These are phyloP conservation scores for Porpolomopsis calyptriformis DNA, from an alignment of 768 basidiomycete species.

Conservation along the genomic window DNA sequence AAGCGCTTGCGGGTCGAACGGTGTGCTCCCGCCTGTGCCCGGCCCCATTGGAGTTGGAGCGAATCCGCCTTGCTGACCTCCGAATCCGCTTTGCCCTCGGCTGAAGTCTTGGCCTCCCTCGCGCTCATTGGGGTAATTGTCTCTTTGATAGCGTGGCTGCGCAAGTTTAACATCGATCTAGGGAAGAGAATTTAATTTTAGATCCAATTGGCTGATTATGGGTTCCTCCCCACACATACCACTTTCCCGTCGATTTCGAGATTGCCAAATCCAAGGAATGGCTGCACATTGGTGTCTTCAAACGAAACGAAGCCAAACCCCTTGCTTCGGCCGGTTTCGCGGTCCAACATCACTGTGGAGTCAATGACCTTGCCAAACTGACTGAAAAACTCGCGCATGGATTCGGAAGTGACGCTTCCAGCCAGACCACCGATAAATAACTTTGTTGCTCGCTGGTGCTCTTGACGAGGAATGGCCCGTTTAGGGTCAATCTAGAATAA, in stretches of 20 bases:
- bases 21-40: constrained; percentile 35
- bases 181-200: not conserved
- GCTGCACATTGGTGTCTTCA: constrained; percentile 82
- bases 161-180: constrained; percentile 98
- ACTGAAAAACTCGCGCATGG: constrained; percentile 86
- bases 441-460: constrained; percentile 88
- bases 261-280: constrained; percentile 79
- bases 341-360: constrained; percentile 97
- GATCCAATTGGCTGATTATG: not conserved
- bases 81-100: constrained; percentile 17
- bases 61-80: constrained; percentile 32
- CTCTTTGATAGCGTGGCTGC: constrained; percentile 77
- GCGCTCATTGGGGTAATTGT: constrained; percentile 43
- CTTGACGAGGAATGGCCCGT: constrained; percentile 92
- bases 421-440: constrained; percentile 94
- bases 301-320: constrained; percentile 98
- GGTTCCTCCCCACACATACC: constrained; percentile 36
- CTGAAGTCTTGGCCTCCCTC: constrained; percentile 5
- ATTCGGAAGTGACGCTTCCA: constrained; percentile 84
- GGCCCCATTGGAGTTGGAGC: constrained; percentile 18
- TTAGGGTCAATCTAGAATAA: constrained; percentile 90
- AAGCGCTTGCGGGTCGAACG: constrained; percentile 89
- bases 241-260: constrained; percentile 91
- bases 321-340: constrained; percentile 89
- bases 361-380: constrained; percentile 95